Conservation (phyloP, 129 eudicot genomes). For the Artemisia argyi region DNA sequence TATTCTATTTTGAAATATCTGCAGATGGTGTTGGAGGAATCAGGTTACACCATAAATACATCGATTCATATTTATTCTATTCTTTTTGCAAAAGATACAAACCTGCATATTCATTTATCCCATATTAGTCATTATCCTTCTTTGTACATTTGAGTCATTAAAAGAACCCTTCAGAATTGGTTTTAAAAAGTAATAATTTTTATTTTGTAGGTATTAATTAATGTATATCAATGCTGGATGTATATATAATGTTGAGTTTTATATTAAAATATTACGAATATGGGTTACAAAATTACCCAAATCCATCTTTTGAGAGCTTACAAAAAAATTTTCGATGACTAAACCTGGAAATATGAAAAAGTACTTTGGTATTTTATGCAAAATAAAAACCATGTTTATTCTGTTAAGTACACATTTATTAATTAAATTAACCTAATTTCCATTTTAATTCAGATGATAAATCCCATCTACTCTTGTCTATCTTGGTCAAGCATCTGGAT, state of each 20-base stretch:
- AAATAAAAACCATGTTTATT: not conserved
- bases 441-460: slow-evolving; percentile 45
- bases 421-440: not conserved
- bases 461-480: slow-evolving; percentile 62
- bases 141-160: too few species aligned
- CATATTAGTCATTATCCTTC: too few species aligned
- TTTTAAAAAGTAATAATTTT: too few species aligned
- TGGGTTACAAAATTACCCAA: too few species aligned
- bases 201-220: too few species aligned
- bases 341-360: too few species aligned
- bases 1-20: slow-evolving; percentile 57
- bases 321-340: too few species aligned
- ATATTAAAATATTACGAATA: too few species aligned
- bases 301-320: too few species aligned
- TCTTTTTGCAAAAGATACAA: too few species aligned
- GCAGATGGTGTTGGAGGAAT: slow-evolving; percentile 67
- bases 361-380: not conserved
- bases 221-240: not conserved
- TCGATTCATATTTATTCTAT: not conserved
- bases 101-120: too few species aligned
- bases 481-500: slow-evolving; percentile 76
- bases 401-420: not conserved
- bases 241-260: not conserved
- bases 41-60: slow-evolving; percentile 42
- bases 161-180: too few species aligned